Conservation (phyloP, 768 basidiomycete species). For the Tricholoma hemisulphureum region DNA sequence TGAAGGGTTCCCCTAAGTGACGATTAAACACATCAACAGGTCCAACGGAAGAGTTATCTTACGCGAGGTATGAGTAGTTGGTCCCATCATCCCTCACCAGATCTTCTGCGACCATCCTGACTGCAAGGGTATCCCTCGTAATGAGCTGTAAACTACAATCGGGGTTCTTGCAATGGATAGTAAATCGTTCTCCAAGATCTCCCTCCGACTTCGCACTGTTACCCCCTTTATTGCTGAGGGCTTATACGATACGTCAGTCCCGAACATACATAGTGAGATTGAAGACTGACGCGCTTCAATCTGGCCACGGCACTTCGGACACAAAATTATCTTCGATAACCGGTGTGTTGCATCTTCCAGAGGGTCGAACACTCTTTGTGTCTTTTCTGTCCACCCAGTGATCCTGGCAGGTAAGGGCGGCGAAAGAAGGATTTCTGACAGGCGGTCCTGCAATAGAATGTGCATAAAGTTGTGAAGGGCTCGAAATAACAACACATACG, state of each 20-base stretch:
- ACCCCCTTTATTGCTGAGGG: too few relatives aligned
- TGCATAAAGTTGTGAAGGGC: background rate
- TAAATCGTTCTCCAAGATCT: conserved; percentile 10
- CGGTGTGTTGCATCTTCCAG: conserved; percentile 10
- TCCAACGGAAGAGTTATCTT: background rate
- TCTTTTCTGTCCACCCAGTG: conserved; percentile 2
- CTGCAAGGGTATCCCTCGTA: conserved; percentile 6
- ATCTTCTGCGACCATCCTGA: conserved; percentile 9
- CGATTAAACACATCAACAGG: background rate
- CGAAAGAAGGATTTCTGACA: background rate
- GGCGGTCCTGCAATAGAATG: background rate
- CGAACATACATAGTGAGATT: background rate
- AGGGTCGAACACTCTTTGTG: conserved; percentile 8
- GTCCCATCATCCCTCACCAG: conserved; percentile 4
- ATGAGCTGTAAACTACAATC: background rate
- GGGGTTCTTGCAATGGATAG: conserved; percentile 1
- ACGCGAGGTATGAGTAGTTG: conserved; percentile 6
- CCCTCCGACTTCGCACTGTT: too few relatives aligned
- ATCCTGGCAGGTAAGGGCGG: conserved; percentile 2
- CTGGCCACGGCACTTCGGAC: conserved; percentile 5
- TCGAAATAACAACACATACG: background rate
- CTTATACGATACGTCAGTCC: background rate
- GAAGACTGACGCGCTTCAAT: conserved; percentile 3
- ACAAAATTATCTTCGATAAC: conserved; percentile 6
- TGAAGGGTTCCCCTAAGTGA: background rate